Evolutionary conservation across 2,329 filamentous ascomycete genomes (phyloP), one percentile per base, ranked within the genome.

Genomic region (Coniochaeta hoffmannii): DNA sequence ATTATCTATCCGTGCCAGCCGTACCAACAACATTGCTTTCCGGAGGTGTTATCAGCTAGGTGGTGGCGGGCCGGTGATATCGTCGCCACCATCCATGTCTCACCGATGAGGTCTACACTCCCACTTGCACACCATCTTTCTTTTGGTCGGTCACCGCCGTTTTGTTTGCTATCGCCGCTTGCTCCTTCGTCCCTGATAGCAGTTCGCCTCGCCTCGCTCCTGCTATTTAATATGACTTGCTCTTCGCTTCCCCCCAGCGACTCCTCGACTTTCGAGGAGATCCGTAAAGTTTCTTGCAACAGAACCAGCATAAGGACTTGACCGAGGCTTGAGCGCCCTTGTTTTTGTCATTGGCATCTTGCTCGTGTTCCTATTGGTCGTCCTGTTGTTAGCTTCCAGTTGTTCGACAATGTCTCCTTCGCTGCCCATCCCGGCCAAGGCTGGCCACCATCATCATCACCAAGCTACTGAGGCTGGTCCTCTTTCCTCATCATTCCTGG

Each of bases 131-230:
- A 51, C 49, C 49, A 51, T 34, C 26, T 34, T 26, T 11, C 30
- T 51, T 51, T n/a, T n/a, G n/a, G 49, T 19, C 49, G 17, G 49
- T 51, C 49, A 51, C 49, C 49, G 49, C 49, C 28, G 31, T 31
- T 51, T 51, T 51, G 49, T 51, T 32, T 51, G 49, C 22, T 51
- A 34, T 34, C 49, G 32, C 49, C n/a, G 3, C 10, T 12, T 3
- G 9, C 17, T 8, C 30, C n/a, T n/a, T n/a, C n/a, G n/a, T n/a
- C n/a, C n/a, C n/a, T n/a, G n/a, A n/a, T n/a, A n/a, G 28, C 26
- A 34, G 15, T 28, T 10, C 41, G 24, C 15, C 26, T 28, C 19
- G 41, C 41, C 11, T 46, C 41, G 24, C 19, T n/a, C 19, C 12
- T 28, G 19, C n/a, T 41, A 46, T 46, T 24, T 44, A 46, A 46